phyloP scores from a whole-genome alignment of 2,329 filamentous ascomycete genomes.

The Fusarium sp. region DNA sequence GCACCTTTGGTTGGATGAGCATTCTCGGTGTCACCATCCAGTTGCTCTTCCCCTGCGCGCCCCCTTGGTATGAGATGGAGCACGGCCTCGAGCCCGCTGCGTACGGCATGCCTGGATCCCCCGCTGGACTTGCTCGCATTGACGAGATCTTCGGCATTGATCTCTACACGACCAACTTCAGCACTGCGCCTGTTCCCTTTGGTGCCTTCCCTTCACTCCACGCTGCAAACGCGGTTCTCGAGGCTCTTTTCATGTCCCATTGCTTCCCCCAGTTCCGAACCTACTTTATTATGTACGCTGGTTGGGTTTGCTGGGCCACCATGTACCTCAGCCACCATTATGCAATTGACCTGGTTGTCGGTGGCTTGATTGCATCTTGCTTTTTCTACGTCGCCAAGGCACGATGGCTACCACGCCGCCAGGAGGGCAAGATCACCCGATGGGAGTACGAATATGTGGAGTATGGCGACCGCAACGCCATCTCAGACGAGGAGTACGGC shows the following conservation, averaged over 20 bases:
- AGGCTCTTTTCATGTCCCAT: conserved; percentile 92
- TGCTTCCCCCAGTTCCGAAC: conserved; percentile 86
- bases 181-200: conserved; percentile 89
- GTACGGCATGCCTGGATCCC: conserved; percentile 90
- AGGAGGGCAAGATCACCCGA: conserved; percentile 85
- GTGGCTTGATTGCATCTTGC: conserved; percentile 80
- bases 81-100: conserved; percentile 92
- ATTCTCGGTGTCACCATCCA: conserved; percentile 88
- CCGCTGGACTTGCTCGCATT: conserved; percentile 88
- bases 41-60: conserved; percentile 90
- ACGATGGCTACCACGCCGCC: conserved; percentile 83
- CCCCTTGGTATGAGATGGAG: conserved; percentile 96
- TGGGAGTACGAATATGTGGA: conserved; percentile 98
- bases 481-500: conserved; percentile 60
- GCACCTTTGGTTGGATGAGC: conserved; percentile 93
- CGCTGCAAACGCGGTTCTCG: conserved; percentile 87
- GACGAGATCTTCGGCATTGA: conserved; percentile 92
- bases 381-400: conserved; percentile 86
- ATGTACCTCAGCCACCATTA: conserved; percentile 99
- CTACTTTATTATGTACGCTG: conserved; percentile 83
- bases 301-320: conserved; percentile 98
- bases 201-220: conserved; percentile 95
- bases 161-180: conserved; percentile 93
- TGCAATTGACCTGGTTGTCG: conserved; percentile 90
- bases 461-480: conserved; percentile 71